These are phyloP conservation scores for Salix udensis DNA, from an alignment of 345 rosid species.

Conservation along the genomic window DNA sequence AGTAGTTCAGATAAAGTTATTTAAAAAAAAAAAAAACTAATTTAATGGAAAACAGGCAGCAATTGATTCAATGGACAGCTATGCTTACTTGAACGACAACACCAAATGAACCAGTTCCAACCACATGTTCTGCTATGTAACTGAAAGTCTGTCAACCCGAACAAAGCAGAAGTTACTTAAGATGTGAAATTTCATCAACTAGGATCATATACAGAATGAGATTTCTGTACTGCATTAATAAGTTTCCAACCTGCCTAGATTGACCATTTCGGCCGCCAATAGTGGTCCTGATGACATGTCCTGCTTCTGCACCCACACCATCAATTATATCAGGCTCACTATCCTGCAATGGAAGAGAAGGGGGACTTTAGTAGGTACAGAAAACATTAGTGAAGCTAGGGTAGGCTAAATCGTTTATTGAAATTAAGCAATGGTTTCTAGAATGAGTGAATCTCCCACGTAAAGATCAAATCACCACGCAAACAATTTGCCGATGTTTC, in stretches of 20 bases:
- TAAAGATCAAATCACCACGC: background rate
- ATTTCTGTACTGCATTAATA: slow-evolving; percentile 1
- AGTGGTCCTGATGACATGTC: slow-evolving; percentile 84
- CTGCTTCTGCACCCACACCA: slow-evolving; percentile 88
- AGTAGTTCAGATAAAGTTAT: slow-evolving; percentile 17
- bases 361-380: background rate
- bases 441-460: slow-evolving; percentile 8
- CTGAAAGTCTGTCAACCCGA: slow-evolving; percentile 61
- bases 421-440: background rate
- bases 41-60: background rate
- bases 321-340: slow-evolving; percentile 83
- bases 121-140: slow-evolving; percentile 86
- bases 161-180: slow-evolving; percentile 19
- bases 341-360: slow-evolving; percentile 54
- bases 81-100: slow-evolving; percentile 84
- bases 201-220: background rate
- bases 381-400: background rate
- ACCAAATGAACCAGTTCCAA: slow-evolving; percentile 97
- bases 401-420: background rate
- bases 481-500: background rate
- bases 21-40: slow-evolving; percentile 5
- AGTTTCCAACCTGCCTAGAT: slow-evolving; percentile 65
- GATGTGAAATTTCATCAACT: slow-evolving; percentile 5
- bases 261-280: slow-evolving; percentile 89
- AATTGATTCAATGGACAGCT: slow-evolving; percentile 9